Evolutionary conservation across 176 grass and related monocot genomes (phyloP).

Genomic region (Urochloa ruziziensis): DNA sequence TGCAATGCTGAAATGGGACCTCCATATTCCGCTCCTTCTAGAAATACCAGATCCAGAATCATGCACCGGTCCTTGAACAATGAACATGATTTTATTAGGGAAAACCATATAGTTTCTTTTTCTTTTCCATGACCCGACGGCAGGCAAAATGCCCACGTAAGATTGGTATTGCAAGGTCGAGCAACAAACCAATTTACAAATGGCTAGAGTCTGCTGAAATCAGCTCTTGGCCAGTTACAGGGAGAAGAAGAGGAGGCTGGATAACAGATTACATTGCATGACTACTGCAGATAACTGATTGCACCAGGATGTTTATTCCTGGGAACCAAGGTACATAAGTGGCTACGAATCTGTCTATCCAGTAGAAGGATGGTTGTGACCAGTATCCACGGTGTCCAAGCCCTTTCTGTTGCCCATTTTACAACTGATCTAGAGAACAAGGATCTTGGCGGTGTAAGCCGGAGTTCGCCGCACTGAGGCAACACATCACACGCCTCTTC

Average conservation of each 20-base stretch:
- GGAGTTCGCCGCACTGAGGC: neutral
- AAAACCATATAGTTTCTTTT: neutral
- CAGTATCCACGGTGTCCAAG: neutral
- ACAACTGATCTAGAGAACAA: neutral
- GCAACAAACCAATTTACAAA: neutral
- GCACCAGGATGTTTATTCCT: neutral
- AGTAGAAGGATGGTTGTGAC: neutral
- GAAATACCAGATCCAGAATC: neutral
- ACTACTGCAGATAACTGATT: neutral
- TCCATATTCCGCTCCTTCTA: neutral
- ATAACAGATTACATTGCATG: neutral
- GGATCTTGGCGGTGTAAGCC: neutral
- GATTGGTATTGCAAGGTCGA: neutral
- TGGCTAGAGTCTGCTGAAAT: neutral
- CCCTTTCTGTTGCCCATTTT: neutral
- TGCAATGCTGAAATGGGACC: neutral
- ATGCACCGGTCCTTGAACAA: neutral
- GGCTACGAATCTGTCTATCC: neutral
- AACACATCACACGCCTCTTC: no score
- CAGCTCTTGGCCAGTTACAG: neutral
- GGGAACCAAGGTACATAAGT: neutral
- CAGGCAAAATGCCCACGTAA: neutral
- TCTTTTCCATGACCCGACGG: neutral
- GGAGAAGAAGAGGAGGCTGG: neutral
- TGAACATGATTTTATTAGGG: neutral